phyloP scores from a whole-genome alignment of 495 filamentous ascomycete genomes.

The Penicillium canescens region DNA sequence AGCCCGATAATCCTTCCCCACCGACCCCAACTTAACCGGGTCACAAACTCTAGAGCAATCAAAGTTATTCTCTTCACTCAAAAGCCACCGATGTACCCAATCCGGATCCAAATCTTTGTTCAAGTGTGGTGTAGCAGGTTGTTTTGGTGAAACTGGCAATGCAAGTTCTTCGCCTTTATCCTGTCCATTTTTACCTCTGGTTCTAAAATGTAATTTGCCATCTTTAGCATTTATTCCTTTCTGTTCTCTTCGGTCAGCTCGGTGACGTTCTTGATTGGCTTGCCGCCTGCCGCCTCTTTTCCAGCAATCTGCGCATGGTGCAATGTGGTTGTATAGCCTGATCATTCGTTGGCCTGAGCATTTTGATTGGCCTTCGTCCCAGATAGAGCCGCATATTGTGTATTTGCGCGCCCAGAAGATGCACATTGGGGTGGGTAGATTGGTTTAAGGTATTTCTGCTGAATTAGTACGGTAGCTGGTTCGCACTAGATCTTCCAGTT shows the following conservation, averaged over 20 bases:
- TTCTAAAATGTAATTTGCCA: not conserved
- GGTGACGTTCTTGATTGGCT: not conserved
- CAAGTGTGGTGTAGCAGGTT: not conserved
- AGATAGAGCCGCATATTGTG: slow-evolving; percentile 27
- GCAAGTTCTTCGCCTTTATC: not conserved
- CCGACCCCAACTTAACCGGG: slow-evolving; percentile 3
- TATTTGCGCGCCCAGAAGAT: slow-evolving; percentile 14
- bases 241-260: not conserved
- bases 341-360: slow-evolving; percentile 12
- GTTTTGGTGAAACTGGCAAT: not conserved
- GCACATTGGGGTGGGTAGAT: slow-evolving; percentile 15
- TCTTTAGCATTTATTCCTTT: not conserved
- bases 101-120: not conserved
- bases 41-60: slow-evolving; percentile 17
- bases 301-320: slow-evolving; percentile 22
- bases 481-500: not conserved
- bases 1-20: slow-evolving; percentile 8
- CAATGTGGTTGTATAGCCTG: slow-evolving; percentile 2
- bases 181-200: not conserved
- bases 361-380: not conserved
- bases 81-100: not conserved
- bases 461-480: not conserved
- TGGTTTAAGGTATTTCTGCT: not conserved
- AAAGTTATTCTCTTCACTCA: slow-evolving; percentile 3
- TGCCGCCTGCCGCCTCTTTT: slow-evolving; percentile 13